Evolutionary conservation across 2,329 filamentous ascomycete genomes (phyloP).

Genomic region (Xylaria sp.): DNA sequence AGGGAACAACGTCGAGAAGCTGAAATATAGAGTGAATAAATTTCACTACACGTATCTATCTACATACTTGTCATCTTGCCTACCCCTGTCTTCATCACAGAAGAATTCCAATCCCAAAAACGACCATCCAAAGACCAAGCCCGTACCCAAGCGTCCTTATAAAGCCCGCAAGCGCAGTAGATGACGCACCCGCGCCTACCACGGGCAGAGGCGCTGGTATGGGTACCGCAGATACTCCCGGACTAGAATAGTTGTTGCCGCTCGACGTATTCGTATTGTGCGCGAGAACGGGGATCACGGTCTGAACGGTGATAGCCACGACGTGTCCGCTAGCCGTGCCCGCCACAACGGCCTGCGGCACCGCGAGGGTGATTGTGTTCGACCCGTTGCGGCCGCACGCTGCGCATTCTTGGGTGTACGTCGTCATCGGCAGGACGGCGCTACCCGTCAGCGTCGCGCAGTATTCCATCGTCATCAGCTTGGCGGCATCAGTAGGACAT

Average conservation of each 20-base stretch:
- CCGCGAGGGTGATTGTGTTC: constrained; percentile 43
- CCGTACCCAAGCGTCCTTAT: constrained; percentile 27
- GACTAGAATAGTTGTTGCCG: not conserved
- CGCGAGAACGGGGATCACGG: constrained; percentile 35
- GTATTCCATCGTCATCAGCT: constrained; percentile 43
- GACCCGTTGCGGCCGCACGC: constrained; percentile 42
- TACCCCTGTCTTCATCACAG: constrained; percentile 25
- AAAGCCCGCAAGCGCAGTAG: constrained; percentile 1
- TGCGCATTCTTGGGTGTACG: constrained; percentile 38
- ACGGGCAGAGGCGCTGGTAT: not conserved
- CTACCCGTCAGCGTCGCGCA: constrained; percentile 38
- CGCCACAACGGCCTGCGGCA: constrained; percentile 37
- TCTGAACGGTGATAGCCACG: constrained; percentile 32
- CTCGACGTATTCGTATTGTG: not conserved
- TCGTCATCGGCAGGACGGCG: constrained; percentile 38
- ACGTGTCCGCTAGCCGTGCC: constrained; percentile 16
- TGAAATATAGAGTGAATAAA: not conserved
- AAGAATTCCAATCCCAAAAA: constrained; percentile 34
- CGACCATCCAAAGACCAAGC: constrained; percentile 32
- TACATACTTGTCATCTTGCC: not conserved
- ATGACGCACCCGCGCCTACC: constrained; percentile 8
- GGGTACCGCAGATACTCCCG: not conserved
- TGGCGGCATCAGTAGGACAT: constrained; percentile 43
- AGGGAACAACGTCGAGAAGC: too few species aligned
- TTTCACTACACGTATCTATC: not conserved